These are phyloP conservation scores for Diplodia sapinea DNA, from an alignment of 2,329 filamentous ascomycete genomes.

Conservation along the genomic window DNA sequence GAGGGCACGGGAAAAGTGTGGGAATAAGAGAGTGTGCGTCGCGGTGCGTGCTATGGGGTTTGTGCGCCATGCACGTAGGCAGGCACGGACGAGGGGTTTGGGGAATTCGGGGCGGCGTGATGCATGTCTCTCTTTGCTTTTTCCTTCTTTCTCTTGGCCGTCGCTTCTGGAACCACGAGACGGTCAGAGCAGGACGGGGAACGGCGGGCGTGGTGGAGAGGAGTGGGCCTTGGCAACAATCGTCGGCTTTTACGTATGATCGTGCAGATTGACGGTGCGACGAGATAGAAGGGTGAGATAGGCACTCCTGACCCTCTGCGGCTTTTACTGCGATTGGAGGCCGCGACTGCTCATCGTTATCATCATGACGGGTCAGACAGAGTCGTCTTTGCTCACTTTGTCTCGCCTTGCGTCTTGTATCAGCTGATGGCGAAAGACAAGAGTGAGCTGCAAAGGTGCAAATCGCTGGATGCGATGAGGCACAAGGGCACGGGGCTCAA, in stretches of 20 bases:
- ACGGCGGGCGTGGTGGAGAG: not conserved
- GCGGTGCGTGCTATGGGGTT: slow-evolving; percentile 4
- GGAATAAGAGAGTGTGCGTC: not conserved
- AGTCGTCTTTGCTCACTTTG: not conserved
- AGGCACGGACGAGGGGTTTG: slow-evolving; percentile 3
- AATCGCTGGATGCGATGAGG: not conserved
- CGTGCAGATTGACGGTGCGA: not conserved
- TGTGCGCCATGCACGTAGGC: not conserved
- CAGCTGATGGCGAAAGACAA: not conserved
- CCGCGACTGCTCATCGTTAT: slow-evolving; percentile 7
- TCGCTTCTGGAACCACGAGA: not conserved
- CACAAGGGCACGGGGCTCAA: not conserved
- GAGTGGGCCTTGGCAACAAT: not conserved
- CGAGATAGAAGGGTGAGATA: slow-evolving; percentile 12
- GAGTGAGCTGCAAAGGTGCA: not conserved
- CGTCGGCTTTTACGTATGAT: not conserved
- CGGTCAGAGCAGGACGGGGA: not conserved
- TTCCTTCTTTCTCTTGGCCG: not conserved
- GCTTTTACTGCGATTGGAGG: slow-evolving; percentile 24
- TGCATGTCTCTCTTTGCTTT: slow-evolving; percentile 1
- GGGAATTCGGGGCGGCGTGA: not conserved
- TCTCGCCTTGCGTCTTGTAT: not conserved
- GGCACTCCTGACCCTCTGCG: slow-evolving; percentile 17
- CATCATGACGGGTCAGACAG: slow-evolving; percentile 5
- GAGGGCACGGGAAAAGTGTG: not conserved